Percentiles rank a stretch among this genome's conserved stretches.
phyloP scores from a whole-genome alignment of 2,329 filamentous ascomycete genomes.

The Stachybotrys chlorohalonatus region DNA sequence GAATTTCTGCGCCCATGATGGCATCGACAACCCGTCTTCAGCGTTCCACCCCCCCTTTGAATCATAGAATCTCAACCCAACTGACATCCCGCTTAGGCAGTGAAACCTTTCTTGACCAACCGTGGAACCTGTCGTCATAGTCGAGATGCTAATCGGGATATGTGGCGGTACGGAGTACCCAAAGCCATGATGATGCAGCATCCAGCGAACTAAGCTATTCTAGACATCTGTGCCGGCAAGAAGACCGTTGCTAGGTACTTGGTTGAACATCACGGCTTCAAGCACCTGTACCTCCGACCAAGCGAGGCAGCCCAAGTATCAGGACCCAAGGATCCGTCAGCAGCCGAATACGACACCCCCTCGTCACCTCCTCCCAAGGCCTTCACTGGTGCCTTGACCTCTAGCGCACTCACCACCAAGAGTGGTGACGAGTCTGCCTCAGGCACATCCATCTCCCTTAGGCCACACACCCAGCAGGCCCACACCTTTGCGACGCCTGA shows the following conservation, averaged over 20 bases:
- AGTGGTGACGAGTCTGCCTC: constrained; percentile 13
- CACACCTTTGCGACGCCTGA: constrained; percentile 52
- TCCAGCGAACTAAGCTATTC: constrained; percentile 5
- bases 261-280: constrained; percentile 74
- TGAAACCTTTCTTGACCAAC: too few relatives aligned
- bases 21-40: not conserved
- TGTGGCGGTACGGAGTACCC: constrained; percentile 51
- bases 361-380: constrained; percentile 8
- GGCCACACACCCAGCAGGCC: constrained; percentile 17
- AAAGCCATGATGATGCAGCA: not conserved
- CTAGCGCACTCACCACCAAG: constrained; percentile 16
- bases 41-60: not conserved
- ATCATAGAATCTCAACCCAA: not conserved
- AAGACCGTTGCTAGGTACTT: constrained; percentile 83
- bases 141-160: constrained; percentile 63
- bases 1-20: not conserved
- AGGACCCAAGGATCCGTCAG: constrained; percentile 1
- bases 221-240: constrained; percentile 91
- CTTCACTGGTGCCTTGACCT: constrained; percentile 13
- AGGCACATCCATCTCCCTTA: constrained; percentile 15
- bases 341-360: constrained; percentile 5
- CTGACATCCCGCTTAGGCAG: not conserved
- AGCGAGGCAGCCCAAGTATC: constrained; percentile 2
- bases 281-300: constrained; percentile 51
- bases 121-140: too few relatives aligned